Conservation (phyloP, 2,329 filamentous ascomycete species). For the Neurospora crassa region DNA sequence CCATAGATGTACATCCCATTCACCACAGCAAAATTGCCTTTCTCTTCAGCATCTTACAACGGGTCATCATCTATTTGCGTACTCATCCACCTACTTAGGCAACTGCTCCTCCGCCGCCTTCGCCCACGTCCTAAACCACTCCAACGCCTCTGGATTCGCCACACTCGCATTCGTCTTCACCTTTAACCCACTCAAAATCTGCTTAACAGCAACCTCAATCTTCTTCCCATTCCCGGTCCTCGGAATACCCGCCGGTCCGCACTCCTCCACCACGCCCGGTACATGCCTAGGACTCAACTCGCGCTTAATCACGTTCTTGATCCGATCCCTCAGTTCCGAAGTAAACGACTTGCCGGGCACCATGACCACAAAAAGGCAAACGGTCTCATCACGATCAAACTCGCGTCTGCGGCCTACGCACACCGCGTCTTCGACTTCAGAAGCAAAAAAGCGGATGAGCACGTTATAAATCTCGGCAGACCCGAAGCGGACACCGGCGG, state of each 20-base stretch:
- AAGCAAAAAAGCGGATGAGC: constrained; percentile 71
- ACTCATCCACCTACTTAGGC: neutral
- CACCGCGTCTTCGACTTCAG: constrained; percentile 72
- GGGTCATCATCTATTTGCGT: no score
- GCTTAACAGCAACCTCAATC: constrained; percentile 92
- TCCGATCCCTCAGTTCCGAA: constrained; percentile 48
- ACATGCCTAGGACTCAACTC: constrained; percentile 87
- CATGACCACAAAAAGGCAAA: constrained; percentile 83
- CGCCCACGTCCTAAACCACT: constrained; percentile 81
- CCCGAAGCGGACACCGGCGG: constrained; percentile 82
- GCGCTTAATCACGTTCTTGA: constrained; percentile 60
- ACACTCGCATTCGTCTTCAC: constrained; percentile 88
- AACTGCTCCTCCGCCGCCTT: constrained; percentile 15
- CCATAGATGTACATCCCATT: neutral
- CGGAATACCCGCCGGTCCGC: constrained; percentile 61
- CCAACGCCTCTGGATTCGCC: constrained; percentile 79
- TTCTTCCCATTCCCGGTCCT: constrained; percentile 95
- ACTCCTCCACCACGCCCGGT: constrained; percentile 71
- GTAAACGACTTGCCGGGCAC: constrained; percentile 45
- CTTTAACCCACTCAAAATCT: constrained; percentile 80
- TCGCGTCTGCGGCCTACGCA: constrained; percentile 71
- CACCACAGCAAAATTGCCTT: neutral
- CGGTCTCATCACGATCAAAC: constrained; percentile 71
- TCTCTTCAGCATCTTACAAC: neutral
- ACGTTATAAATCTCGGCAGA: constrained; percentile 95